These are phyloP conservation scores for Rhynchosporium secalis DNA, from an alignment of 2,329 filamentous ascomycete genomes.

Conservation along the genomic window DNA sequence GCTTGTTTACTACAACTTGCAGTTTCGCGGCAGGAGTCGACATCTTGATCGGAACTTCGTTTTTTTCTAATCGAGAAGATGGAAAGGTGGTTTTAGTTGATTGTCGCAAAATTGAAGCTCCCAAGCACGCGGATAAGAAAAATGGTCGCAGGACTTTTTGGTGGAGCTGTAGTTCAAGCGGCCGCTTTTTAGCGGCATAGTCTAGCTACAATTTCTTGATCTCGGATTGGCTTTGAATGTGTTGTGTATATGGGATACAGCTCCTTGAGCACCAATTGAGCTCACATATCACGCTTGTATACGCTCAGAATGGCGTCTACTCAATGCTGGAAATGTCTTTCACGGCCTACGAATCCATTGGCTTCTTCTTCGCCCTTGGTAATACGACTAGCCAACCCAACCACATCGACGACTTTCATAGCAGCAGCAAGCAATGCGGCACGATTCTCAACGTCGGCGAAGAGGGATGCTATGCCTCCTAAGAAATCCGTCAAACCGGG, in stretches of 20 bases:
- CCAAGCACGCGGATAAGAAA: background rate
- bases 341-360: slow-evolving; percentile 49
- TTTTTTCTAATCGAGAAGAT: background rate
- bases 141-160: slow-evolving; percentile 13
- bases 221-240: background rate
- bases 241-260: background rate
- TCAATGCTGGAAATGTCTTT: slow-evolving; percentile 60
- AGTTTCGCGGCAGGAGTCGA: slow-evolving; percentile 42
- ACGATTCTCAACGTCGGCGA: slow-evolving; percentile 34
- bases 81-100: background rate
- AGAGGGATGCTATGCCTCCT: background rate
- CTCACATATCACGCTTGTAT: background rate
- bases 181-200: slow-evolving; percentile 16
- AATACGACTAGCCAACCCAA: slow-evolving; percentile 37
- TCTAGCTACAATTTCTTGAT: slow-evolving; percentile 12
- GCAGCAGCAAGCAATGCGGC: slow-evolving; percentile 17
- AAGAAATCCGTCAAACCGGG: background rate
- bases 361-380: slow-evolving; percentile 38
- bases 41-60: slow-evolving; percentile 14
- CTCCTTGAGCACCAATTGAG: slow-evolving; percentile 13
- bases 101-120: slow-evolving; percentile 2
- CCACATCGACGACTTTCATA: slow-evolving; percentile 27
- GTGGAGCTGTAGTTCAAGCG: slow-evolving; percentile 8
- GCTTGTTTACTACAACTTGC: slow-evolving; percentile 71
- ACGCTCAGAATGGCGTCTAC: slow-evolving; percentile 51